Evolutionary conservation across 2,329 filamentous ascomycete species (phyloP), one percentile per base, ranked within the genome.

Genomic region (Trichoderma sp.): DNA sequence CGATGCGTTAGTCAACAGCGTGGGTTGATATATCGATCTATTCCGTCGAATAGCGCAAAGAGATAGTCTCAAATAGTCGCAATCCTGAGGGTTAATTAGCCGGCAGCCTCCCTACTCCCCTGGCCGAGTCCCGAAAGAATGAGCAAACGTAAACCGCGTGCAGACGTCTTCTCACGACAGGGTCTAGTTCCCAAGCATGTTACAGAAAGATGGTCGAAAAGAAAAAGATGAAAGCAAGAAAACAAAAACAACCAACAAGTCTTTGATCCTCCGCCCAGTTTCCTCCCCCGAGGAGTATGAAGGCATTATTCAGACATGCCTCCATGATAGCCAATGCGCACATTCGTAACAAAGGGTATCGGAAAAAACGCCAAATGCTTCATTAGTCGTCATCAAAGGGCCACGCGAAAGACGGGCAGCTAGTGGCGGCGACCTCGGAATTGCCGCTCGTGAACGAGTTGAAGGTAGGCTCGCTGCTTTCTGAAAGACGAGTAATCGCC

Each of bases 401-500:
- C 15, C 17, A 47, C 34, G 15, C 34, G 21, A 61, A 45, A 14
- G 12, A 12, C 10, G 34, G 34, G 34, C 34, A 39, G 12, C 34
- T 39, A 39, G 34, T 10, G 34, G 34, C 34, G 34, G 34, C 34
- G 34, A 14, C 12, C 12, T 39, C 34, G 34, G 9, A 78, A 74
- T 12, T 68, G 71, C 67, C 75, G 77, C 64, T 79, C 77, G 63
- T 85, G 84, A 2, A 90, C 74, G 43, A 80, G 77, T 59, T 79
- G 78, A 9, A 93, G 78, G 68, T 84, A 89, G 14, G 83, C 79
- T 60, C 93, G 85, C 75, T 96, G 91, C 48, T 81, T 76, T 21
- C 84, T 79, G 72, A 96, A 96, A 2, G 86, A 85, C 6, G 84
- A 83, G 76, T 97, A 98, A 72, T 96, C 89, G 61, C 91, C 93